These are phyloP conservation scores for Candida railenensis DNA, from an alignment of 805 yeast species.

Conservation along the genomic window DNA sequence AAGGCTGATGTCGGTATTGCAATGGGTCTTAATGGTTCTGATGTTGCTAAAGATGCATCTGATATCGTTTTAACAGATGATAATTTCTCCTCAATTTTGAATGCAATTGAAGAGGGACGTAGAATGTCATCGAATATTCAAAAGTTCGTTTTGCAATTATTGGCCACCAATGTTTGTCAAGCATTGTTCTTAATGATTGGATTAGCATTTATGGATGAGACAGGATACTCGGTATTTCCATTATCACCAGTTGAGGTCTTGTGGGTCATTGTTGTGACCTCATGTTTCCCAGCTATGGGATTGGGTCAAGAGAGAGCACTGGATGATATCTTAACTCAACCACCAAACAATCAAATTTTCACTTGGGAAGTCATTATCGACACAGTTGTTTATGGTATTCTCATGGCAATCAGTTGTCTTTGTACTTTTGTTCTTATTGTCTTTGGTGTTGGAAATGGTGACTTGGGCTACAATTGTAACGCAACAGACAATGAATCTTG, in stretches of 20 bases:
- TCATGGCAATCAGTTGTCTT: constrained; percentile 72
- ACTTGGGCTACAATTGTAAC: constrained; percentile 68
- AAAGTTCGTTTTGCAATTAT: constrained; percentile 31
- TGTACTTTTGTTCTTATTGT: constrained; percentile 62
- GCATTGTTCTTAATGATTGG: constrained; percentile 69
- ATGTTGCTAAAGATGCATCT: constrained; percentile 95
- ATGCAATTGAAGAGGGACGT: constrained; percentile 55
- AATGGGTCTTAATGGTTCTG: constrained; percentile 91
- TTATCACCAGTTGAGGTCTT: constrained; percentile 47
- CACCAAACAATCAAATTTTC: constrained; percentile 65
- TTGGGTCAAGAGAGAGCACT: constrained; percentile 57
- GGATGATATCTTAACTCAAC: constrained; percentile 60
- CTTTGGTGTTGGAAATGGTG: constrained; percentile 66
- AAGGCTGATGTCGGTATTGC: constrained; percentile 93
- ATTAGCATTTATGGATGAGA: constrained; percentile 62
- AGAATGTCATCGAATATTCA: constrained; percentile 34
- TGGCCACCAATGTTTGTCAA: constrained; percentile 47
- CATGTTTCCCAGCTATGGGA: constrained; percentile 39
- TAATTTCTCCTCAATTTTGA: constrained; percentile 87
- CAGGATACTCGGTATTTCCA: constrained; percentile 75
- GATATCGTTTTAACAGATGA: constrained; percentile 96
- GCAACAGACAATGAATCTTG: constrained; percentile 47
- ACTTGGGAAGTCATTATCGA: constrained; percentile 67
- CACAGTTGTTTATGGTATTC: constrained; percentile 68
- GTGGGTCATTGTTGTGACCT: constrained; percentile 35